These are phyloP conservation scores for Shiraia bambusicola DNA, from an alignment of 2,329 filamentous ascomycete species.

Conservation along the genomic window DNA sequence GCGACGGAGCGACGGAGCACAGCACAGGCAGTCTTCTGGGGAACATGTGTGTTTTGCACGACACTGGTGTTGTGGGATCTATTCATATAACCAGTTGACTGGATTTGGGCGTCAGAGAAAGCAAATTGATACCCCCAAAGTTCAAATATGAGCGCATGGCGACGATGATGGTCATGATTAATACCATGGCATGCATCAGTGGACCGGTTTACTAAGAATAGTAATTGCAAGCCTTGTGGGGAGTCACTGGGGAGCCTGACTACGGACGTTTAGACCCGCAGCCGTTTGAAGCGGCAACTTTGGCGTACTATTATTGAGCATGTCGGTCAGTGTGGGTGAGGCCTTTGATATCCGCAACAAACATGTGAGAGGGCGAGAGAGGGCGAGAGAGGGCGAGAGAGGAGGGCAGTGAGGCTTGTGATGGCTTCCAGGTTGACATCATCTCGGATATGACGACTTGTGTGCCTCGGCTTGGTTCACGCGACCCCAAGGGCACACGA, in stretches of 20 bases:
- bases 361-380: conserved; percentile 31
- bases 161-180: conserved; percentile 2
- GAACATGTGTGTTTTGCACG: conserved; percentile 49
- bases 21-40: conserved; percentile 52
- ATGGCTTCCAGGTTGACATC: conserved; percentile 16
- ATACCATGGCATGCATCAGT: conserved; percentile 12
- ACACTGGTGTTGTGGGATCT: conserved; percentile 53
- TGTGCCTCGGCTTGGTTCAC: conserved; percentile 30
- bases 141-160: conserved; percentile 13
- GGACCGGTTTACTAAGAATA: conserved; percentile 20
- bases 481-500: conserved; percentile 9
- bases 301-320: not conserved
- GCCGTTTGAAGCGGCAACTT: conserved; percentile 7
- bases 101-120: not conserved
- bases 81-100: conserved; percentile 49
- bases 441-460: conserved; percentile 14
- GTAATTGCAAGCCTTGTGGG: conserved; percentile 19
- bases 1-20: conserved; percentile 62
- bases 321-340: not conserved
- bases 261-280: conserved; percentile 20
- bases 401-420: not conserved
- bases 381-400: not conserved
- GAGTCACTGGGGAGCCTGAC: too few relatives aligned
- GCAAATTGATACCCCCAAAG: conserved; percentile 7
- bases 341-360: conserved; percentile 13